These are phyloP conservation scores for Corchorus olitorius DNA, from an alignment of 345 rosid genomes.

Conservation along the genomic window DNA sequence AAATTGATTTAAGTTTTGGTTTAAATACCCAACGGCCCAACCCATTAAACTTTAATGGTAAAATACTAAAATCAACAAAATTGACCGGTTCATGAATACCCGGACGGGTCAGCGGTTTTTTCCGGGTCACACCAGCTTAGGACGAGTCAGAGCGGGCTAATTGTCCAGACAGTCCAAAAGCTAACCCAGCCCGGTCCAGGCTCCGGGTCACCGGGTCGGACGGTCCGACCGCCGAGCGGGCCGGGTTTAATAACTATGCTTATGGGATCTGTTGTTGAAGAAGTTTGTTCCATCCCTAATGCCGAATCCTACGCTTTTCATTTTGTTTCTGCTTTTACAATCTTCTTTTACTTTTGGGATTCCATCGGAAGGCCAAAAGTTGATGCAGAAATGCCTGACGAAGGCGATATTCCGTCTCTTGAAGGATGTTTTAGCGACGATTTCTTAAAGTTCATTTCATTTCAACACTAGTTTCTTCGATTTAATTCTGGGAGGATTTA, in stretches of 20 bases:
- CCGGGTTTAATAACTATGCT: neutral
- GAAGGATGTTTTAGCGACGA: conserved; percentile 47
- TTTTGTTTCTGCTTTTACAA: conserved; percentile 42
- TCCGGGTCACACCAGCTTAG: no score
- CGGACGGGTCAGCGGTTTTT: no score
- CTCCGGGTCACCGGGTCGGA: no score
- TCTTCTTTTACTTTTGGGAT: conserved; percentile 27
- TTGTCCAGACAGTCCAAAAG: no score
- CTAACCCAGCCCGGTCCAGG: no score
- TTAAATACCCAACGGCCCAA: no score
- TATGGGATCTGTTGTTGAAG: conserved; percentile 47
- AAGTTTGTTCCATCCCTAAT: conserved; percentile 31
- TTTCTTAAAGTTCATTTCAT: conserved; percentile 31
- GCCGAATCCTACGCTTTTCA: conserved; percentile 44
- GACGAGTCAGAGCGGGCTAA: no score
- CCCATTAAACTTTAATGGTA: no score
- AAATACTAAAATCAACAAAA: no score
- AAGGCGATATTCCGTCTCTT: conserved; percentile 34
- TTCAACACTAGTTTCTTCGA: conserved; percentile 22
- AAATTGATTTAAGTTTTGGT: no score
- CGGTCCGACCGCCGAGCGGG: no score
- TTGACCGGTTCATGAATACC: no score
- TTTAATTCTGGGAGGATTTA: conserved; percentile 34
- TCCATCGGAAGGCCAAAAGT: conserved; percentile 18
- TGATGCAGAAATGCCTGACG: neutral